Percentiles rank a stretch among this genome's conserved stretches.
These are phyloP conservation scores for Fusarium ramigenum DNA, from an alignment of 2,329 filamentous ascomycete genomes.

Conservation along the genomic window DNA sequence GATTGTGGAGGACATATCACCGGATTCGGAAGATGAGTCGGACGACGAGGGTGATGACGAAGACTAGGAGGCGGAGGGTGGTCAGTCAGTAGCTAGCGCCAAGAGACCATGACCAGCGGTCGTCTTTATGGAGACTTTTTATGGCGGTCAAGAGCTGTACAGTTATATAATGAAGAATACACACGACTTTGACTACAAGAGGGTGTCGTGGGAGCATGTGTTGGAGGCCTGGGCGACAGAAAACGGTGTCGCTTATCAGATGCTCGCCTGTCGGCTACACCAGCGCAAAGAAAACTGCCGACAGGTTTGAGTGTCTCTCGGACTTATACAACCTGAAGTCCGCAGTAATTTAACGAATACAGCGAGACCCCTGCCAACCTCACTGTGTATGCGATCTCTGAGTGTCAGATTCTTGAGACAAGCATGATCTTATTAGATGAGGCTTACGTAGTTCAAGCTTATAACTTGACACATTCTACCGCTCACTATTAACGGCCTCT, in stretches of 20 bases:
- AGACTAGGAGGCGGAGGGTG: slow-evolving; percentile 37
- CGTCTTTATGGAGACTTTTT: slow-evolving; percentile 14
- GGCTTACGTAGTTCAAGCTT: slow-evolving; percentile 2
- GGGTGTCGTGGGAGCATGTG: not conserved
- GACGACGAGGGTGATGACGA: slow-evolving; percentile 43
- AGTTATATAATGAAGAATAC: not conserved
- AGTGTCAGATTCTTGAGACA: not conserved
- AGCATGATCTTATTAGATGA: not conserved
- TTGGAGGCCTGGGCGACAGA: not conserved
- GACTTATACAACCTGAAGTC: not conserved
- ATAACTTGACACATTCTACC: not conserved
- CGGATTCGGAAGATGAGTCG: slow-evolving; percentile 50
- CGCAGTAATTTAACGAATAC: not conserved
- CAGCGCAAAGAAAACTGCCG: not conserved
- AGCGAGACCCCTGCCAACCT: not conserved
- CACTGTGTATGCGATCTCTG: not conserved
- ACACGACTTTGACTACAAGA: not conserved
- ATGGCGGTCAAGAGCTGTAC: slow-evolving; percentile 24
- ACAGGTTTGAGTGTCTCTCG: not conserved
- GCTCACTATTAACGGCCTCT: not conserved
- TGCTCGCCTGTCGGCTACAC: not conserved
- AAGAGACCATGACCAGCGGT: slow-evolving; percentile 9
- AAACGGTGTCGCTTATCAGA: not conserved
- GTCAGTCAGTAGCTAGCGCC: slow-evolving; percentile 30
- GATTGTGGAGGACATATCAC: slow-evolving; percentile 75